Evolutionary conservation across 176 grass and related monocot genomes (phyloP).

Genomic region (Aegilops speltoides): DNA sequence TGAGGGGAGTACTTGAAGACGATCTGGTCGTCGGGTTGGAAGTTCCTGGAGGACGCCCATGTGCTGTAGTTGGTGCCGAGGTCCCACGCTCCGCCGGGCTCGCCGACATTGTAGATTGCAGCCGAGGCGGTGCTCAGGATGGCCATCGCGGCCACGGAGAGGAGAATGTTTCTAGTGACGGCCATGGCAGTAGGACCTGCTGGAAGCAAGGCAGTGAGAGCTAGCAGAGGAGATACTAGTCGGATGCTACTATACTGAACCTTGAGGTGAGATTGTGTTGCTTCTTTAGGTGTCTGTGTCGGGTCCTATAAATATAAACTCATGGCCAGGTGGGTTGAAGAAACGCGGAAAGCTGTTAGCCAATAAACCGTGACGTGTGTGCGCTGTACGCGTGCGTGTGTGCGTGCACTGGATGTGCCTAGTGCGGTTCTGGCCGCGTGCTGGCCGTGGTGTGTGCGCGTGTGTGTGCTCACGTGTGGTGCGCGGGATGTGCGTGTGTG

Average conservation of each 20-base stretch:
- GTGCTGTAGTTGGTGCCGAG: conserved; percentile 24
- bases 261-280: too few species aligned
- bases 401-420: too few species aligned
- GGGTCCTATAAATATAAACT: too few species aligned
- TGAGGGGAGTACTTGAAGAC: conserved; percentile 41
- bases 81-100: conserved; percentile 42
- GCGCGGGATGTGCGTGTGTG: too few species aligned
- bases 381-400: too few species aligned
- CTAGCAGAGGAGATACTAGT: conserved; percentile 1
- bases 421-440: too few species aligned
- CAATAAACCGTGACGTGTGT: too few species aligned
- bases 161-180: background rate
- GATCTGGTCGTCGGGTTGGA: conserved; percentile 38
- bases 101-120: conserved; percentile 47
- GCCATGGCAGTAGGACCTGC: background rate
- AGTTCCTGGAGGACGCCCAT: conserved; percentile 51
- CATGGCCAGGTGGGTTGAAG: too few species aligned
- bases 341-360: too few species aligned
- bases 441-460: too few species aligned
- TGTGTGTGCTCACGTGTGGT: too few species aligned
- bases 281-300: too few species aligned
- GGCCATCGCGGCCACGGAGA: conserved; percentile 2
- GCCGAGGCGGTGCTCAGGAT: conserved; percentile 34
- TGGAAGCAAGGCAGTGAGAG: conserved; percentile 19
- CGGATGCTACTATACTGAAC: background rate